Percentiles rank a stretch among this genome's conserved stretches.
Evolutionary conservation across 1,284 basidiomycete genomes (phyloP).

Genomic region (Pseudozyma sp.): DNA sequence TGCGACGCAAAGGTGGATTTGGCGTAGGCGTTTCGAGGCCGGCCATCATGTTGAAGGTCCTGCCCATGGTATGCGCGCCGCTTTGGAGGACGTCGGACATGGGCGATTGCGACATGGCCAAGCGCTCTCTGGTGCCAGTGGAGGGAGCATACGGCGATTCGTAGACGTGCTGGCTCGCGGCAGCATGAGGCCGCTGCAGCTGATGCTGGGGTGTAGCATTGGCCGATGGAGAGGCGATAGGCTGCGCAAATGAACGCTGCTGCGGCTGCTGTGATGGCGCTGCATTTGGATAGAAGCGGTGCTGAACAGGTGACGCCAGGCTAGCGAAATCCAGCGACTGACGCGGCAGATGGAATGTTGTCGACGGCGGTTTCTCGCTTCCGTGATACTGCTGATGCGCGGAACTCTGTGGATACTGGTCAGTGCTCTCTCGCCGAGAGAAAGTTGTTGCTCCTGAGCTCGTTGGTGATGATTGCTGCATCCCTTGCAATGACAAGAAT

Average conservation of each 20-base stretch:
- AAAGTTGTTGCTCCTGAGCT: neutral
- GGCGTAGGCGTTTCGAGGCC: slow-evolving; percentile 37
- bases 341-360: slow-evolving; percentile 2
- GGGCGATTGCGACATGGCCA: slow-evolving; percentile 40
- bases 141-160: slow-evolving; percentile 32
- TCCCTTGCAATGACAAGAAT: slow-evolving; percentile 1
- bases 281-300: slow-evolving; percentile 4
- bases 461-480: slow-evolving; percentile 12
- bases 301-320: slow-evolving; percentile 6
- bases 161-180: slow-evolving; percentile 9
- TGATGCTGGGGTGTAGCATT: slow-evolving; percentile 18
- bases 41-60: slow-evolving; percentile 42
- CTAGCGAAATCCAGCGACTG: slow-evolving; percentile 9
- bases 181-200: slow-evolving; percentile 10
- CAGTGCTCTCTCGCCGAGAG: slow-evolving; percentile 4
- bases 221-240: slow-evolving; percentile 7
- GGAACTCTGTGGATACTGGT: neutral
- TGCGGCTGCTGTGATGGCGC: slow-evolving; percentile 17
- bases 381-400: slow-evolving; percentile 5
- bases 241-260: slow-evolving; percentile 12
- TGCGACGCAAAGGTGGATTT: slow-evolving; percentile 15
- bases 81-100: slow-evolving; percentile 37
- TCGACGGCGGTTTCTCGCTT: neutral
- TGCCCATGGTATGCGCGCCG: slow-evolving; percentile 15
- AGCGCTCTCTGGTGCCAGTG: slow-evolving; percentile 24